Conservation (phyloP, 2,329 filamentous ascomycete species). For the Microsporum audouinii region DNA sequence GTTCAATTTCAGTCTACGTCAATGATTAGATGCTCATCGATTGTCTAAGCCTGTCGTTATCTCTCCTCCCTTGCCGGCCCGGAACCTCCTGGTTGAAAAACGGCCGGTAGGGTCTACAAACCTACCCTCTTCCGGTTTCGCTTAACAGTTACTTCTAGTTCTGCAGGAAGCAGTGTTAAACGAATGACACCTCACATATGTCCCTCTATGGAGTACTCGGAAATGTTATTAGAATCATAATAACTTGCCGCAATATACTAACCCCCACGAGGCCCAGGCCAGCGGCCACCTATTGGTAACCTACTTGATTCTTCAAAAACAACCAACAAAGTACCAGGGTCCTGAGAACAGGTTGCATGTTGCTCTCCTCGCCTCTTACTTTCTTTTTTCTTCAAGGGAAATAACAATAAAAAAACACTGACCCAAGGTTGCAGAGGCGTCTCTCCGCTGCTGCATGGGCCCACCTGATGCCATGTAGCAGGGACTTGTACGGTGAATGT, state of each 20-base stretch:
- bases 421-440: constrained; percentile 1
- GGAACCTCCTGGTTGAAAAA: neutral
- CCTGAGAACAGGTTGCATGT: neutral
- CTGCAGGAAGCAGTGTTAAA: neutral
- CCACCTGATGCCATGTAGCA: neutral
- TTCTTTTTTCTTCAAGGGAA: neutral
- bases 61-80: neutral
- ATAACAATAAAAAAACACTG: neutral
- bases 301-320: neutral
- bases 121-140: neutral
- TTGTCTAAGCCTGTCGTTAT: neutral
- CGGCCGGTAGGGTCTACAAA: neutral
- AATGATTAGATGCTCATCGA: neutral
- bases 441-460: neutral
- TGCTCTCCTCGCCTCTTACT: neutral
- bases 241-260: neutral
- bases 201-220: neutral
- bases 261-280: constrained; percentile 1
- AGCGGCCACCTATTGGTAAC: neutral
- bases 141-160: neutral
- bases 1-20: neutral
- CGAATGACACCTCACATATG: neutral
- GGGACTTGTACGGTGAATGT: neutral
- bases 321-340: neutral
- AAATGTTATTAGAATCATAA: neutral